phyloP scores from a whole-genome alignment of 352 stramenopile genomes.

The Globisporangium carolinianum region DNA sequence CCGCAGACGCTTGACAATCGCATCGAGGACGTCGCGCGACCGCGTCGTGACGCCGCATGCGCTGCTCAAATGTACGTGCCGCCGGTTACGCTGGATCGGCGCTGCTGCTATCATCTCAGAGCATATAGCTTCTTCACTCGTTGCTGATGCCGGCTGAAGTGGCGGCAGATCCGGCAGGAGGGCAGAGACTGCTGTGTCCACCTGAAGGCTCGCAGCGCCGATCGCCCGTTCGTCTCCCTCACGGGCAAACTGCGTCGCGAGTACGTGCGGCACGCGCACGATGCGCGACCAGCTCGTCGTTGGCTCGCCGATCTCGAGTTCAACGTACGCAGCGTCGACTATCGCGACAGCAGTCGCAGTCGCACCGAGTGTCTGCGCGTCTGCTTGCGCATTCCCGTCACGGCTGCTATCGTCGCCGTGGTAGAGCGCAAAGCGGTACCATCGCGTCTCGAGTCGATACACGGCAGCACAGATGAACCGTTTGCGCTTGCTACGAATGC shows the following conservation, averaged over 20 bases:
- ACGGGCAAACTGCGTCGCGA: not conserved
- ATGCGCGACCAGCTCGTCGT: slow-evolving; percentile 4
- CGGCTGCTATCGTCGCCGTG: not conserved
- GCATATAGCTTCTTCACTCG: too few relatives aligned
- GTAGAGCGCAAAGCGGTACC: slow-evolving; percentile 36
- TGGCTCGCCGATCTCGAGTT: slow-evolving; percentile 13
- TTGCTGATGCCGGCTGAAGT: too few relatives aligned
- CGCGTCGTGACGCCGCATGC: not conserved
- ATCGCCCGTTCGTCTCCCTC: too few relatives aligned
- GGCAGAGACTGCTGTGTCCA: too few relatives aligned
- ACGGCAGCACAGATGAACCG: slow-evolving; percentile 21
- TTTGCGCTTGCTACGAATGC: slow-evolving; percentile 37
- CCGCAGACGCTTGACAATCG: not conserved
- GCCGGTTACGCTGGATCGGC: not conserved
- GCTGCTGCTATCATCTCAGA: too few relatives aligned
- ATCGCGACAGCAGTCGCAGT: not conserved
- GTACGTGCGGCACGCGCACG: not conserved
- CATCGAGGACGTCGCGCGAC: not conserved
- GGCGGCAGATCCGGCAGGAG: too few relatives aligned
- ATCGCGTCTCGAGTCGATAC: slow-evolving; percentile 24
- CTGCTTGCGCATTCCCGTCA: not conserved
- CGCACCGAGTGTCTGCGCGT: slow-evolving; percentile 13
- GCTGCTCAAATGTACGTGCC: not conserved
- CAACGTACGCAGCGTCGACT: slow-evolving; percentile 10
- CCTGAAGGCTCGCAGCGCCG: too few relatives aligned